phyloP scores from a whole-genome alignment of 495 filamentous ascomycete genomes.

The Aspergillus mulundensis region DNA sequence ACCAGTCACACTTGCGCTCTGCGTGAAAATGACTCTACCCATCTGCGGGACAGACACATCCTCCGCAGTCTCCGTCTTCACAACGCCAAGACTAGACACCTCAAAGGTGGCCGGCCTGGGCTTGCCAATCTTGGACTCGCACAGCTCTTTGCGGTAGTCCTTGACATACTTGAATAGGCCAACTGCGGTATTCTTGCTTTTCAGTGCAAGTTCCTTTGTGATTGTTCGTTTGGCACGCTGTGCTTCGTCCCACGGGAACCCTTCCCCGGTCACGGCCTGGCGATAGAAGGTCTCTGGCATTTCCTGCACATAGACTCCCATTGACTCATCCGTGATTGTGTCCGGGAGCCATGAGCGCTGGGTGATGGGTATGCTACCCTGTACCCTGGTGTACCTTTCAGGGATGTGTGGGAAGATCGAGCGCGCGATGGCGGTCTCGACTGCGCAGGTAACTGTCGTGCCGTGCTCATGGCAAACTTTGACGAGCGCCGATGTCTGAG shows the following conservation, averaged over 20 bases:
- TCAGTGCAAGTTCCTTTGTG: slow-evolving; percentile 21
- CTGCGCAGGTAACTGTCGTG: slow-evolving; percentile 35
- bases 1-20: slow-evolving; percentile 41
- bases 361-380: slow-evolving; percentile 27
- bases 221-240: slow-evolving; percentile 28
- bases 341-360: slow-evolving; percentile 33
- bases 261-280: slow-evolving; percentile 1
- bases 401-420: slow-evolving; percentile 32
- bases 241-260: slow-evolving; percentile 38
- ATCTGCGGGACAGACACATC: slow-evolving; percentile 24
- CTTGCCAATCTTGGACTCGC: slow-evolving; percentile 31
- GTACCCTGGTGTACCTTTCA: slow-evolving; percentile 15
- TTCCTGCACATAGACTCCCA: slow-evolving; percentile 37
- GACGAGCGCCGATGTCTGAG: slow-evolving; percentile 17
- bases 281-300: slow-evolving; percentile 18
- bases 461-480: slow-evolving; percentile 26
- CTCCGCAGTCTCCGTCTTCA: slow-evolving; percentile 19
- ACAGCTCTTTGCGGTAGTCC: slow-evolving; percentile 29
- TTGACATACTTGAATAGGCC: slow-evolving; percentile 37
- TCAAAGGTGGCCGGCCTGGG: slow-evolving; percentile 33
- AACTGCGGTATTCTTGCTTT: slow-evolving; percentile 31
- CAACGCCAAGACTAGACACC: slow-evolving; percentile 43
- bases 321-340: slow-evolving; percentile 29
- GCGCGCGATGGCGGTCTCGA: slow-evolving; percentile 32
- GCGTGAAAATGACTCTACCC: slow-evolving; percentile 39